Conservation (phyloP, 345 rosid species). For the Brassica nigra region DNA sequence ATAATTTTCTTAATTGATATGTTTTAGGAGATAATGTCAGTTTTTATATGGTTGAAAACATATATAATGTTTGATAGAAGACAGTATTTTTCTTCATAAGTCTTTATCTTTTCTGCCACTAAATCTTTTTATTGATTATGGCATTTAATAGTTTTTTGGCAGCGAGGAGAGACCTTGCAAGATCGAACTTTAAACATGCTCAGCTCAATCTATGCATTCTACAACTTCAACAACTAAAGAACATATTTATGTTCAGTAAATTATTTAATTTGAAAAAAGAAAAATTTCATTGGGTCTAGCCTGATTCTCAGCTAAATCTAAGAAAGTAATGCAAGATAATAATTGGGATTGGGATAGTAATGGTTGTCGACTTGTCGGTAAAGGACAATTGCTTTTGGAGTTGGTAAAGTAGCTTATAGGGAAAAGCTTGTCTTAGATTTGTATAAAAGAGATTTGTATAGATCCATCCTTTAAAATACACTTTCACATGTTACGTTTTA, state of each 20-base stretch:
- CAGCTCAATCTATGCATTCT: too few species aligned
- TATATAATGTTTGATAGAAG: too few species aligned
- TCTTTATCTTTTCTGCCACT: too few species aligned
- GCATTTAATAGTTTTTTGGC: too few species aligned
- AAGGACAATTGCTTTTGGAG: conserved; percentile 42
- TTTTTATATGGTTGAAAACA: too few species aligned
- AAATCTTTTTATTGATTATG: too few species aligned
- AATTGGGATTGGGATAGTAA: conserved; percentile 25
- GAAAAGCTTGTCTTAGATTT: conserved; percentile 9
- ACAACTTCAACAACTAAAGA: too few species aligned
- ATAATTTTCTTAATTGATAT: too few species aligned
- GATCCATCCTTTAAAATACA: conserved; percentile 2
- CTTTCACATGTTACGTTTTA: not conserved
- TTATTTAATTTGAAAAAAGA: not conserved
- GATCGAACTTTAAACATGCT: too few species aligned
- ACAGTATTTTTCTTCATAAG: too few species aligned
- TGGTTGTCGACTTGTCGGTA: conserved; percentile 36
- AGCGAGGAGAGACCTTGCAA: too few species aligned
- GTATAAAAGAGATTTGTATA: conserved; percentile 6
- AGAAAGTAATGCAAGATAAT: conserved; percentile 12
- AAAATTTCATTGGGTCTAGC: not conserved
- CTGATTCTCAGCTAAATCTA: not conserved
- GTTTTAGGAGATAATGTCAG: too few species aligned
- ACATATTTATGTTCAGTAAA: not conserved
- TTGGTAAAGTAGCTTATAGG: conserved; percentile 32